phyloP scores from a whole-genome alignment of 2,329 filamentous ascomycete species.

The Alternaria longipes region DNA sequence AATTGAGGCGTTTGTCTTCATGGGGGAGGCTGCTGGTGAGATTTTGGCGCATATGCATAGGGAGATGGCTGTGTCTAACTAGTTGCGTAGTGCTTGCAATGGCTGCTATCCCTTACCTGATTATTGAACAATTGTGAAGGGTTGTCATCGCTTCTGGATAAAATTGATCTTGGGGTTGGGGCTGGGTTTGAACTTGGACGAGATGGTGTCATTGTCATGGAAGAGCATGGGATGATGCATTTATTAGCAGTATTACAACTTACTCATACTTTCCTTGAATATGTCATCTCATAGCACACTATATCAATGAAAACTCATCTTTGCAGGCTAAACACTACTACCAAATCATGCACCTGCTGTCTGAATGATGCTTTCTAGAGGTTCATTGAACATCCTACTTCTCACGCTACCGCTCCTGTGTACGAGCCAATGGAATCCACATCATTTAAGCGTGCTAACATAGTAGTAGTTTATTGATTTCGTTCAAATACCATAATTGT shows the following conservation, averaged over 20 bases:
- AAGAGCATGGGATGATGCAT: not conserved
- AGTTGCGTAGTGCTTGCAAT: not conserved
- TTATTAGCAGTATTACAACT: not conserved
- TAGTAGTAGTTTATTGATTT: too few species aligned
- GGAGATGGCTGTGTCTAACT: conserved; percentile 8
- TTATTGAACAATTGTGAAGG: not conserved
- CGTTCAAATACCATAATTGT: too few species aligned
- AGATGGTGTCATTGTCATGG: not conserved
- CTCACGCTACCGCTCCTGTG: too few species aligned
- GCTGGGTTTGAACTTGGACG: not conserved
- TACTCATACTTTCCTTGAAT: not conserved
- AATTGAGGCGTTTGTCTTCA: conserved; percentile 62
- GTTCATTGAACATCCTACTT: too few species aligned
- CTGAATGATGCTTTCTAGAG: too few species aligned
- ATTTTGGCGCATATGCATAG: conserved; percentile 29
- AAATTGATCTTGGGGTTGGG: not conserved
- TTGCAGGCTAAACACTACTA: not conserved
- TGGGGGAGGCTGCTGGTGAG: conserved; percentile 47
- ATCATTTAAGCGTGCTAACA: too few species aligned
- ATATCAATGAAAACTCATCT: not conserved
- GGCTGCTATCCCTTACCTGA: not conserved
- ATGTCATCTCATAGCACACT: not conserved
- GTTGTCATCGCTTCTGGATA: not conserved
- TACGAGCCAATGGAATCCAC: too few species aligned
- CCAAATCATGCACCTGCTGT: too few species aligned